Base-by-base conservation (phyloP, 441 rosid genomes). In the Cnidoscolus chayamansa region DNA sequence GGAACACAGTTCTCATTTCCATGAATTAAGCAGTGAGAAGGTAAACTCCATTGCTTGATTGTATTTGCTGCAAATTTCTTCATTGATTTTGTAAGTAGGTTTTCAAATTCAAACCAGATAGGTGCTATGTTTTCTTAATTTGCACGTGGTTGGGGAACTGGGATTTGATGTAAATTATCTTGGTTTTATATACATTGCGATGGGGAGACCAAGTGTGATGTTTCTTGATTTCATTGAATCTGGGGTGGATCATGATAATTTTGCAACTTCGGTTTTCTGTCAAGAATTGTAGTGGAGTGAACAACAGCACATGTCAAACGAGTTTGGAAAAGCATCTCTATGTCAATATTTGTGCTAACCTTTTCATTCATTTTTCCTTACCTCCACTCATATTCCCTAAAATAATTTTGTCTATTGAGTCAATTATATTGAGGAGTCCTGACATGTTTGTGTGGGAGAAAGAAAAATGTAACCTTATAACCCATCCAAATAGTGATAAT, bases 1-100 rank as follows among this genome's bases (percentile, higher is more conserved):
- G 62, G 70, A 82, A 77, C 98, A 95, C 73, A 81, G 84, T 65
- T 81, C 95, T 30, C 92, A 93, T 77, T 91, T 91, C 79, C 91
- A 89, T 60, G 83, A 93, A 65, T 66, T 93, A 47, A 89, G 86
- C 50, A 70, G 59, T 60, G 84, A 84, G n/a, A 89, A 86, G 90
- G 98, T 92, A 71, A 71, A 48, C 48, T 19, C 63, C 61, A 3
- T 31, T 17, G 0, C 19, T 65, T 37, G n/a, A 25, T n/a, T 75
- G n/a, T 25, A 49, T 9, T 20, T 25, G 51, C 0, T 30, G 54
- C 37, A 55, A 53, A 4, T 62, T 50, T 16, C 72, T 61, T 7
- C 50, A 40, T 65, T 30, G 43, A 20, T 67, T 51, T 53, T 63
- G 0, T 43, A 0, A 51, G 25, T 32, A 51, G 47, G 48, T 17